Base-by-base conservation (phyloP, 257 asterid genomes). In the Nyctanthes arbortristis region DNA sequence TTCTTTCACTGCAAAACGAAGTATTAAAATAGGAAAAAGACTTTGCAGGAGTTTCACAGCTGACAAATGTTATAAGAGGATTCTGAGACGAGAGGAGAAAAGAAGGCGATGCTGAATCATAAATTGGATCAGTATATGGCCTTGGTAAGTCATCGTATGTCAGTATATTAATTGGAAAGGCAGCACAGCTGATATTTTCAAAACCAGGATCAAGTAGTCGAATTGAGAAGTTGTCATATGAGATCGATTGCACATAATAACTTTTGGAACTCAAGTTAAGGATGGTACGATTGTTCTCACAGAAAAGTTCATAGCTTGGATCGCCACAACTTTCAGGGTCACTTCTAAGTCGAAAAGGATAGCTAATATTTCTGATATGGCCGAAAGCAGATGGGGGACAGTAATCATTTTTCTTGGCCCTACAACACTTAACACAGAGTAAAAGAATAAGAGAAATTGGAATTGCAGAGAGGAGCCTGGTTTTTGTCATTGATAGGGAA, bases 341-440 rank as follows among this genome's bases (percentile, higher is more conserved):
- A 4, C 9, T 35, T 24, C n/a, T 71, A 16, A 62, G 43, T 20
- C 70, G n/a, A 55, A 71, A 71, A 0, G 75, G 75, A 22, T 32
- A 71, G 45, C 69, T 62, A 68, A 71, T 62, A 64, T 71, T 32
- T 25, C 5, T 25, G 65, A 71, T 49, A 14, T 20, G 25, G n/a
- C 75, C 75, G 43, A 69, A 71, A 45, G 29, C 30, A 34, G 57
- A 28, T 13, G 69, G 64, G 7, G 10, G 49, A 52, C 75, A 71
- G 22, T 7, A 0, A 25, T 27, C 2, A n/a, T 45, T n/a, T 47
- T 16, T 18, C 56, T 47, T 2, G 29, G 57, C 57, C 2, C 22
- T 7, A 29, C 58, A 49, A 49, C 22, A 2, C 27, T 0, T 20
- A 2, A 13, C 25, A 49, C 29, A 49, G 2, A 2, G 58, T 20